Percentiles rank a stretch among this genome's conserved stretches.
Evolutionary conservation across 164 flowering plant species (phyloP).

Genomic region (Aristolochia fimbriata): DNA sequence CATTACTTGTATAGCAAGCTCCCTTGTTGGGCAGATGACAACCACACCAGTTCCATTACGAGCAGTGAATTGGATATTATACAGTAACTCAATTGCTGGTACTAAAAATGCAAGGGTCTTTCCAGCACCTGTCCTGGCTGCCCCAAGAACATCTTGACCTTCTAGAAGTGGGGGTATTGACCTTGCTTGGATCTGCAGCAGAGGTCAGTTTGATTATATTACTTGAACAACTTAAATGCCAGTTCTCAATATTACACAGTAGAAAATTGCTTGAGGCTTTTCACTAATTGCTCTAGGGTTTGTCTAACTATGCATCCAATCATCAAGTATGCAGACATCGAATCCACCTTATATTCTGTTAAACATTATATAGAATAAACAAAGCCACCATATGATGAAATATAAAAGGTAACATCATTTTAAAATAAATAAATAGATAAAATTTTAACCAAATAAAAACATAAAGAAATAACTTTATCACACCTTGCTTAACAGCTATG

Average conservation of each 20-base stretch:
- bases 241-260: background rate
- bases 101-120: conserved; percentile 89
- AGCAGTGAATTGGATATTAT: conserved; percentile 41
- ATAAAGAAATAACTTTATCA: too few species aligned
- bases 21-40: conserved; percentile 93
- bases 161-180: conserved; percentile 69
- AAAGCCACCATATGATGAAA: too few species aligned
- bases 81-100: conserved; percentile 82
- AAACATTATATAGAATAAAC: too few species aligned
- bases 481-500: too few species aligned
- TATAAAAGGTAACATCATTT: too few species aligned
- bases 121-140: conserved; percentile 97
- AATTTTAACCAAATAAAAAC: too few species aligned
- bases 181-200: conserved; percentile 74
- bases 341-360: too few species aligned
- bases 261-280: too few species aligned
- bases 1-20: conserved; percentile 84
- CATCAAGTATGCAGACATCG: too few species aligned
- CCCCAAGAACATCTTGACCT: conserved; percentile 89
- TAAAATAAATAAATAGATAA: too few species aligned
- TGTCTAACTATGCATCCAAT: too few species aligned
- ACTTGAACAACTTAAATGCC: background rate
- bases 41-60: conserved; percentile 89
- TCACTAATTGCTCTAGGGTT: too few species aligned
- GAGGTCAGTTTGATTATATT: background rate